Evolutionary conservation across 2,329 filamentous ascomycete species (phyloP).

Genomic region (Calonectria pseudoreteaudii): DNA sequence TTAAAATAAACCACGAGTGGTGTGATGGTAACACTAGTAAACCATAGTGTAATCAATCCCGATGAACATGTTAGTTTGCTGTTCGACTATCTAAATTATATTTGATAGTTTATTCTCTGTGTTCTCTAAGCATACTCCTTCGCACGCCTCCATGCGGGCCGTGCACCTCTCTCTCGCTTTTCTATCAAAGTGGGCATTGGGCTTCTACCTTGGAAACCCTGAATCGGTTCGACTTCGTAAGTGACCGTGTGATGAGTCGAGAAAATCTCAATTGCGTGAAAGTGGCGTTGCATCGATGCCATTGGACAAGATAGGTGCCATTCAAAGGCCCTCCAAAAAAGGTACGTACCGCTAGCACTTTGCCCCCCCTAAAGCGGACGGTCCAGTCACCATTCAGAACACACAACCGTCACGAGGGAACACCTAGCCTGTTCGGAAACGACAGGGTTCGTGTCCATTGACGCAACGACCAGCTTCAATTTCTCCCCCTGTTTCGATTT

Average conservation of each 20-base stretch:
- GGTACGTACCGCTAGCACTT: not conserved
- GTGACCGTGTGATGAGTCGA: not conserved
- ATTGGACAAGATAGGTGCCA: not conserved
- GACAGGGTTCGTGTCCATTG: slow-evolving; percentile 16
- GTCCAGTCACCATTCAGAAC: slow-evolving; percentile 8
- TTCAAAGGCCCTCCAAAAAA: not conserved
- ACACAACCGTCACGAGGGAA: slow-evolving; percentile 17
- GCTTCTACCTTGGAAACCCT: not conserved
- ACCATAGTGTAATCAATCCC: no score
- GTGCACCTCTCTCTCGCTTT: not conserved
- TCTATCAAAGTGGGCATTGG: not conserved
- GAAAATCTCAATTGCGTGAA: not conserved
- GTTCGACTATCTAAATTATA: no score
- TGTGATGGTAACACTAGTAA: no score
- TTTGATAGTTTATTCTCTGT: no score
- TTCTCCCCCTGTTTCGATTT: not conserved
- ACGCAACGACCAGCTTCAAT: slow-evolving; percentile 16
- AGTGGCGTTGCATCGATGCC: not conserved
- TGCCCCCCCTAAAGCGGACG: slow-evolving; percentile 3
- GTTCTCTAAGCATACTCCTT: not conserved
- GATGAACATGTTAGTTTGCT: no score
- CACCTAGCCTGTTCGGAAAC: slow-evolving; percentile 17
- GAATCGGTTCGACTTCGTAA: not conserved
- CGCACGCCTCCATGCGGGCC: not conserved
- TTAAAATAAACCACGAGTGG: no score